These are phyloP conservation scores for Kentomonas sorsogonicus DNA, from an alignment of 208 protist species.

Conservation along the genomic window DNA sequence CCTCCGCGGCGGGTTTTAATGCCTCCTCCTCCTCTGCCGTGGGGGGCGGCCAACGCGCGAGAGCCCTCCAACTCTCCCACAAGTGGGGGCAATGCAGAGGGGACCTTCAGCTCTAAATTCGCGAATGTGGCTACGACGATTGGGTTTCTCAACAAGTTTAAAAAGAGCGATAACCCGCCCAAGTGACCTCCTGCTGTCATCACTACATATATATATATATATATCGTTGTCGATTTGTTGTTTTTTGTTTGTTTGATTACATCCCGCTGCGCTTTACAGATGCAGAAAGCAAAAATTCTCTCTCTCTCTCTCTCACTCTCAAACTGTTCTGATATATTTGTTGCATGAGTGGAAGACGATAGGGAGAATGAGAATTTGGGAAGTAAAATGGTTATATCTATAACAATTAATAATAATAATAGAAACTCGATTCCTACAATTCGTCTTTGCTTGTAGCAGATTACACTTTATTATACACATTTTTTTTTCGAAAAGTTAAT, in stretches of 20 bases:
- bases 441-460: neutral
- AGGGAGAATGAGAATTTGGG: neutral
- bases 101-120: conserved; percentile 49
- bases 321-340: neutral
- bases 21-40: neutral
- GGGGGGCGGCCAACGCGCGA: neutral
- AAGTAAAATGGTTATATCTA: neutral
- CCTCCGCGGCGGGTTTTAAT: neutral
- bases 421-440: neutral
- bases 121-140: conserved; percentile 62
- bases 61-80: neutral
- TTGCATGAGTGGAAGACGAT: neutral
- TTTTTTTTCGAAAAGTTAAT: neutral
- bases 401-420: neutral
- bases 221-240: neutral
- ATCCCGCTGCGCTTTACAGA: neutral
- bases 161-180: conserved; percentile 30
- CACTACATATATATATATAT: neutral
- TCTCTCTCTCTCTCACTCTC: neutral
- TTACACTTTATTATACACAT: conserved; percentile 4
- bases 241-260: neutral
- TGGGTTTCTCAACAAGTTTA: conserved; percentile 68
- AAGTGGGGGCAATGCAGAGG: conserved; percentile 18
- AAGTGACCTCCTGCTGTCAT: conserved; percentile 6
- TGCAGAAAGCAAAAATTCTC: conserved; percentile 2